These are phyloP conservation scores for Paracorniculantispora psalliotae DNA, from an alignment of 2,329 filamentous ascomycete genomes.

Conservation along the genomic window DNA sequence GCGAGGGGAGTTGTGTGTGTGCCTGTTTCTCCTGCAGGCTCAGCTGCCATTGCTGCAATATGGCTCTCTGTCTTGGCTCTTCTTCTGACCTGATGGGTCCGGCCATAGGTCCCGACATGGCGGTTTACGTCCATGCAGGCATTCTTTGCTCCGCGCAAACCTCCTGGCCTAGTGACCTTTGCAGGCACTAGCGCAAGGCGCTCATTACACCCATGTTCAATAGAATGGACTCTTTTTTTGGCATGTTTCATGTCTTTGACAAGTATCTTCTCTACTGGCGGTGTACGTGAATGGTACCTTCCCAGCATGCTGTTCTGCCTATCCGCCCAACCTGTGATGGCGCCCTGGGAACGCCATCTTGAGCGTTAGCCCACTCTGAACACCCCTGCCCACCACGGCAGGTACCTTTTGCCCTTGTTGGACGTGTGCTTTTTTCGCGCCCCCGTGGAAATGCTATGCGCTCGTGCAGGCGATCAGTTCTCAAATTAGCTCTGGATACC, in stretches of 20 bases:
- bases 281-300: background rate
- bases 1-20: background rate
- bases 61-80: background rate
- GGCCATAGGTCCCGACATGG: conserved; percentile 4
- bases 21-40: background rate
- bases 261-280: background rate
- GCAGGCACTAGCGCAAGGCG: conserved; percentile 4
- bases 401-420: background rate
- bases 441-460: background rate
- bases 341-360: background rate
- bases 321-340: conserved; percentile 3
- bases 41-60: background rate
- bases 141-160: background rate
- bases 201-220: background rate
- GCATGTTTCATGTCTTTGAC: background rate
- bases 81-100: conserved; percentile 5
- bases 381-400: background rate
- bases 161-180: background rate
- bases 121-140: background rate
- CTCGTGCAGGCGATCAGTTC: background rate
- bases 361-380: background rate
- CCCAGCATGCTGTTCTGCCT: background rate
- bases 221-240: conserved; percentile 3
- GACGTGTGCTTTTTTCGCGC: background rate
- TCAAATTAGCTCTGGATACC: background rate